A percentile compares a stretch with the other conserved stretches of the same genome.
These are phyloP conservation scores for Diutina catenulata DNA, from an alignment of 1,139 yeast genomes.

Conservation along the genomic window DNA sequence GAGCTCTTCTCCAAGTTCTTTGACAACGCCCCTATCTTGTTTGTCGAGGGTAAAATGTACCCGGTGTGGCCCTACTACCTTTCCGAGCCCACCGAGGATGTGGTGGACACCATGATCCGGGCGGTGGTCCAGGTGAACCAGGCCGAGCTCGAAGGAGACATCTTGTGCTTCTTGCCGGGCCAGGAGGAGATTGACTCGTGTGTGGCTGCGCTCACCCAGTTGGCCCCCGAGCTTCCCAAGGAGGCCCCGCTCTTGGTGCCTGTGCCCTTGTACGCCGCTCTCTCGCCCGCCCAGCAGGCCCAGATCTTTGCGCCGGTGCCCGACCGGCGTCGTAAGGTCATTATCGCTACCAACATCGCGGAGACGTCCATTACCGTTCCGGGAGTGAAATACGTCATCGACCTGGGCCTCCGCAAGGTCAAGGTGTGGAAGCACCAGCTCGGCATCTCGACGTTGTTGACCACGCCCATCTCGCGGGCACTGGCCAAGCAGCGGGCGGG, in stretches of 20 bases:
- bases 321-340: conserved; percentile 60
- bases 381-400: conserved; percentile 90
- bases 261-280: conserved; percentile 84
- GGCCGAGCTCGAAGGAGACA: conserved; percentile 77
- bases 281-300: conserved; percentile 76
- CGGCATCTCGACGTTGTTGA: conserved; percentile 80
- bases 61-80: conserved; percentile 70
- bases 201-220: conserved; percentile 45
- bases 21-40: conserved; percentile 64
- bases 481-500: conserved; percentile 95
- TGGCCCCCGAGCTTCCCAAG: conserved; percentile 56
- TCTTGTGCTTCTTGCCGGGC: conserved; percentile 84
- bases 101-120: conserved; percentile 69
- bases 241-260: conserved; percentile 71
- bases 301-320: conserved; percentile 57
- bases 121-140: conserved; percentile 69
- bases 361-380: conserved; percentile 95
- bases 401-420: conserved; percentile 84
- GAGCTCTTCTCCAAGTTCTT: conserved; percentile 77
- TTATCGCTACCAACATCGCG: conserved; percentile 89
- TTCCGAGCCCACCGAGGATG: conserved; percentile 52
- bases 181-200: conserved; percentile 95
- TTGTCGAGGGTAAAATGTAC: conserved; percentile 81
- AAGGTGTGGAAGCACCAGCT: conserved; percentile 90
- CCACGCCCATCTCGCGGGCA: conserved; percentile 89